Evolutionary conservation across 192 early-diverging fungal genomes (phyloP), one percentile per base, ranked within the genome.

Genomic region (Gigaspora rosea): DNA sequence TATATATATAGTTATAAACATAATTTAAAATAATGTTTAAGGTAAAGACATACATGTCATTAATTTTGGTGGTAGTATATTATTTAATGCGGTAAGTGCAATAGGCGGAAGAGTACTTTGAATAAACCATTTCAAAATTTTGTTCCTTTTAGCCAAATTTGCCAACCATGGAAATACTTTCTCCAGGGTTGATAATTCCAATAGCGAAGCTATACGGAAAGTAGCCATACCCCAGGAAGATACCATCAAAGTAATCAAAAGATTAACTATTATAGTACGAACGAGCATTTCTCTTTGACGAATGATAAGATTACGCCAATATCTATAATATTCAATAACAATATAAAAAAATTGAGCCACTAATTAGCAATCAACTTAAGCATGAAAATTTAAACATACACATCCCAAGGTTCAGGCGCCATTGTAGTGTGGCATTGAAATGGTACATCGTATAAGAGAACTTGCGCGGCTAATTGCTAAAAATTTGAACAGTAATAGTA

Each of bases 151-250:
- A 6, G 85, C 86, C 15, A 89, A 65, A 1, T 85, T 79, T 3
- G 83, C 82, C 16, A 94, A 46, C 65, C 86, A 86, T 1, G 93
- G 92, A 3, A 91, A 85, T n/a, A 88, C 76, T 47, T 85, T 86
- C 49, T 80, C 83, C 62, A 94, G 66, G 0, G 90, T 86, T 11
- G 88, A 82, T 8, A 92, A 85, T 75, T 84, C 87, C 57, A 92
- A 80, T 41, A 95, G 82, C 16, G 93, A 87, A 4, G 91, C 90
- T 22, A 93, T 78, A 36, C 89, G 78, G 16, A 86, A 85, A n/a
- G 92, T 89, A 9, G 94, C 93, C 11, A 90, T 85, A 20, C 82
- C 82, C 94, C 94, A 95, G 80, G 92, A 91, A 57, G 92, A 91
- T 74, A 92, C 88, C 57, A 95, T 83, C 22, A 93, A 81, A 33